Evolutionary conservation across 768 basidiomycete species (phyloP).

Genomic region (Crassisporium funariophilum): DNA sequence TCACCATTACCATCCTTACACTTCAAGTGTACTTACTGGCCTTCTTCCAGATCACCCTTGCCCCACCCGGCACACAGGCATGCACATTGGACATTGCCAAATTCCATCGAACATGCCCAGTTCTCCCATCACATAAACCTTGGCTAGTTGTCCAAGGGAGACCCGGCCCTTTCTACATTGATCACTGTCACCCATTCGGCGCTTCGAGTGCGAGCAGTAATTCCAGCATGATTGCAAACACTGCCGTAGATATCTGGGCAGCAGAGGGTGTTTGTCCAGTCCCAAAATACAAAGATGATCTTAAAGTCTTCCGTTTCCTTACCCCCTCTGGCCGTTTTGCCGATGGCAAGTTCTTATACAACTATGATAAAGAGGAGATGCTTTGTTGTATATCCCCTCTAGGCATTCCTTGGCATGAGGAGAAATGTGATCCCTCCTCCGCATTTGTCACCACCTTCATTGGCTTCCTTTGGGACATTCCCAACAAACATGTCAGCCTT

Average conservation of each 20-base stretch:
- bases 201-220: constrained; percentile 30
- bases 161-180: constrained; percentile 25
- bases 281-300: constrained; percentile 10
- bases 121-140: constrained; percentile 30
- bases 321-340: constrained; percentile 2
- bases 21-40: too few relatives aligned
- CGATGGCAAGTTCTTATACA: constrained; percentile 16
- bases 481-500: constrained; percentile 23
- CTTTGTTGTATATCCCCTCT: constrained; percentile 19
- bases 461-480: constrained; percentile 36
- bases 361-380: constrained; percentile 18
- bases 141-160: constrained; percentile 32
- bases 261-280: constrained; percentile 6
- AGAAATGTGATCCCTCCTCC: constrained; percentile 27
- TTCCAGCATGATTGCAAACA: constrained; percentile 31
- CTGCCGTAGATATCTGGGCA: constrained; percentile 23
- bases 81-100: constrained; percentile 33
- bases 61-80: constrained; percentile 32
- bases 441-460: constrained; percentile 24
- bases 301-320: constrained; percentile 23
- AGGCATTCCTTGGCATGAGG: constrained; percentile 30
- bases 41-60: constrained; percentile 34
- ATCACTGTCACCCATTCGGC: constrained; percentile 34
- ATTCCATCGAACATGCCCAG: constrained; percentile 36
- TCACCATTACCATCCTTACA: too few relatives aligned